Conservation (phyloP, 2,329 filamentous ascomycete genomes). For the Chlorencoelia australis region DNA sequence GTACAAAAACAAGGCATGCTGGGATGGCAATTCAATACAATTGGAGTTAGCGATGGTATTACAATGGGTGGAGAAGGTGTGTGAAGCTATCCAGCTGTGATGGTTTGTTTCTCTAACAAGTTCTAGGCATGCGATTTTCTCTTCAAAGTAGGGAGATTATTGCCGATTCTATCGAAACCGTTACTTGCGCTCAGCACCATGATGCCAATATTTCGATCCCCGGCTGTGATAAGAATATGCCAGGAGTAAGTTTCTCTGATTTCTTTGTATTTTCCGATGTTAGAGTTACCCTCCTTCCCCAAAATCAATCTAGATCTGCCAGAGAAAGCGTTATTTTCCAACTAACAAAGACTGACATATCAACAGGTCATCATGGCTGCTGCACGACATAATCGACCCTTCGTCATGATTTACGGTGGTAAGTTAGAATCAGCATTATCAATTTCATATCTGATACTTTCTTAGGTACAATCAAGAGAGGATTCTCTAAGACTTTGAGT, state of each 20-base stretch:
- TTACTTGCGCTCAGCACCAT: slow-evolving; percentile 78
- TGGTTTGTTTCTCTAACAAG: slow-evolving; percentile 19
- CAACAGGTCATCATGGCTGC: slow-evolving; percentile 61
- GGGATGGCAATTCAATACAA: slow-evolving; percentile 40
- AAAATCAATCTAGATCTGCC: not conserved
- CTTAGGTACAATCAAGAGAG: slow-evolving; percentile 70
- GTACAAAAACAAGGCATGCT: slow-evolving; percentile 78
- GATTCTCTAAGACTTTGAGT: slow-evolving; percentile 67
- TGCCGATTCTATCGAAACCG: slow-evolving; percentile 86
- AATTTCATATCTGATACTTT: not conserved
- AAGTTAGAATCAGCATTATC: not conserved
- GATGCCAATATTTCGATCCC: slow-evolving; percentile 91
- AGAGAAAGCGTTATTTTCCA: not conserved
- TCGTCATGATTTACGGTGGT: slow-evolving; percentile 82
- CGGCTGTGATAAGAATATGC: slow-evolving; percentile 98
- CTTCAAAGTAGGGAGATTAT: slow-evolving; percentile 87
- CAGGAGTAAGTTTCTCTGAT: slow-evolving; percentile 44
- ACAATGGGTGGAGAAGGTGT: slow-evolving; percentile 88
- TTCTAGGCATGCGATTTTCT: slow-evolving; percentile 79
- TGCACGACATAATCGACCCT: slow-evolving; percentile 82
- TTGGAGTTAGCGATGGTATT: slow-evolving; percentile 58
- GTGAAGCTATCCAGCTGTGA: slow-evolving; percentile 12
- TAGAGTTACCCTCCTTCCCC: not conserved
- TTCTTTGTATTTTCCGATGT: not conserved
- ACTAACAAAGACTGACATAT: not conserved